phyloP scores from a whole-genome alignment of 345 rosid species.

The Isatis tinctoria region DNA sequence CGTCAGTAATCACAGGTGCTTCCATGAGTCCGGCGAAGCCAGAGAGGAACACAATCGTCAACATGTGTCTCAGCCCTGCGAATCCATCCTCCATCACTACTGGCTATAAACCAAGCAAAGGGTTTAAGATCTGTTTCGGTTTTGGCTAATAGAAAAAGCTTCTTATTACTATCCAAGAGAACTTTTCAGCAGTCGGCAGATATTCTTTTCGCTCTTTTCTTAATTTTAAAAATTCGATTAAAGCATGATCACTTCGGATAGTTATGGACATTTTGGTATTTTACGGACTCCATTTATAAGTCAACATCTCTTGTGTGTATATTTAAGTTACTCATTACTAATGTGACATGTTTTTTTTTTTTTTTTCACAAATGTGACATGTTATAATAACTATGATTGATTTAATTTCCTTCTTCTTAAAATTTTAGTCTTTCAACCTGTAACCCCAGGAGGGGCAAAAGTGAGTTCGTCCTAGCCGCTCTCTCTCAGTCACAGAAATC shows the following conservation, averaged over 20 bases:
- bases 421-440: no score
- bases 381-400: not conserved
- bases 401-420: no score
- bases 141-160: not conserved
- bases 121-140: not conserved
- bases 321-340: not conserved
- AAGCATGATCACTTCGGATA: not conserved
- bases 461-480: no score
- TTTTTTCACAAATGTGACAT: no score
- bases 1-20: conserved; percentile 73
- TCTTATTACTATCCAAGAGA: not conserved
- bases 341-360: not conserved
- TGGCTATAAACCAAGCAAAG: not conserved
- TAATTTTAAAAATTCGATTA: not conserved
- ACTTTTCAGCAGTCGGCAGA: not conserved
- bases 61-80: conserved; percentile 44
- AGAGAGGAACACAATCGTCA: conserved; percentile 54
- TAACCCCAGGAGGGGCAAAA: no score
- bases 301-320: not conserved
- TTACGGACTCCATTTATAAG: not conserved
- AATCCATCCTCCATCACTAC: conserved; percentile 30
- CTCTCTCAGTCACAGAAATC: no score
- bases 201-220: not conserved
- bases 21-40: conserved; percentile 44
- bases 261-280: not conserved